These are phyloP conservation scores for Pseudopyrenochaeta lycopersici DNA, from an alignment of 2,329 filamentous ascomycete species.

Conservation along the genomic window DNA sequence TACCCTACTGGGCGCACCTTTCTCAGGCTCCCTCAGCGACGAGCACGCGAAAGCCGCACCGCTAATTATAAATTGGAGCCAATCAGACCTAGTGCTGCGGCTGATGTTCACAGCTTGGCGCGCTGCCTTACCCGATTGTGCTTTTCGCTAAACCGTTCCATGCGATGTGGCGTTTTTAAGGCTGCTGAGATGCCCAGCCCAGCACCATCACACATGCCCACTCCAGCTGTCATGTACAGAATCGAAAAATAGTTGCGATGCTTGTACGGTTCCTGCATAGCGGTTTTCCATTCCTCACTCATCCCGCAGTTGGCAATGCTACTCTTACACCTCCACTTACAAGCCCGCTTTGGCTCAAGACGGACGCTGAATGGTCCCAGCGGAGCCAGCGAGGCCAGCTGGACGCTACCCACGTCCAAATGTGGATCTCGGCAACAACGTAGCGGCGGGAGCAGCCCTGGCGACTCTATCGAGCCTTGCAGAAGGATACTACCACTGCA, in stretches of 20 bases:
- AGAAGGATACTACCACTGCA: constrained; percentile 24
- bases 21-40: constrained; percentile 39
- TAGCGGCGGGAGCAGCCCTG: constrained; percentile 50
- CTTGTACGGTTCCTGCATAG: constrained; percentile 38
- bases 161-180: constrained; percentile 35
- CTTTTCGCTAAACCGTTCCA: constrained; percentile 27
- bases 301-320: constrained; percentile 29
- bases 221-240: constrained; percentile 44
- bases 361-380: constrained; percentile 46
- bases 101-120: constrained; percentile 26
- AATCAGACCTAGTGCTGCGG: constrained; percentile 34
- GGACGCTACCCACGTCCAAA: constrained; percentile 45
- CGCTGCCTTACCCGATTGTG: constrained; percentile 38
- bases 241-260: constrained; percentile 36
- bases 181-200: constrained; percentile 43
- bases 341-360: constrained; percentile 35
- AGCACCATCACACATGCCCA: constrained; percentile 30
- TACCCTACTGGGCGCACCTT: constrained; percentile 32
- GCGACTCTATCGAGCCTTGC: constrained; percentile 41
- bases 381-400: constrained; percentile 42
- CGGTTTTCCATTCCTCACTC: constrained; percentile 21
- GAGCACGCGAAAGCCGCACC: constrained; percentile 42
- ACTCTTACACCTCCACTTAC: constrained; percentile 41
- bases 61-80: constrained; percentile 40
- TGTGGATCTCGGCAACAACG: constrained; percentile 48